phyloP scores from a whole-genome alignment of 306 rosid species.

The Ormosia semicastrata region DNA sequence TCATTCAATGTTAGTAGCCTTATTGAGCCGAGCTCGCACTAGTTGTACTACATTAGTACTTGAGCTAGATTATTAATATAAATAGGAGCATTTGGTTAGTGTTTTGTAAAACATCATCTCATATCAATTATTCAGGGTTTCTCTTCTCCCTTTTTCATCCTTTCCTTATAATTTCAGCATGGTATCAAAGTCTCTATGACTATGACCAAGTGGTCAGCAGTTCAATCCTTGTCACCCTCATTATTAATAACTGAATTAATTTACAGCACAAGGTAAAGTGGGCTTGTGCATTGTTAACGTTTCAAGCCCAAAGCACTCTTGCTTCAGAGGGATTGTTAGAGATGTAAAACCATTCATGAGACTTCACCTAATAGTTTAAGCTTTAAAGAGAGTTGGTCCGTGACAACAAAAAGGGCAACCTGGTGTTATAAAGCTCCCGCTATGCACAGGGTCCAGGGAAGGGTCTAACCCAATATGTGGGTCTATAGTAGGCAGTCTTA shows the following conservation, averaged over 20 bases:
- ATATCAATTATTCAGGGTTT: not conserved
- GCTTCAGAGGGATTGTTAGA: not conserved
- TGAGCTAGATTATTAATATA: constrained; percentile 5
- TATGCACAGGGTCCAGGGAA: too few species aligned
- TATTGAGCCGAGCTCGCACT: not conserved
- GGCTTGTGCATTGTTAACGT: not conserved
- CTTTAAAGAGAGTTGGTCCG: not conserved
- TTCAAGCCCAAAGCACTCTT: not conserved
- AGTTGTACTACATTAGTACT: not conserved
- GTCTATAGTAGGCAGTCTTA: too few species aligned
- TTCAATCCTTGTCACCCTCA: not conserved
- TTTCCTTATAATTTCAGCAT: not conserved
- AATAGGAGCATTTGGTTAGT: not conserved
- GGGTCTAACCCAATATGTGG: too few species aligned
- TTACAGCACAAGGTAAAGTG: constrained; percentile 3
- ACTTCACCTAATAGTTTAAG: not conserved
- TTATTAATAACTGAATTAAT: not conserved
- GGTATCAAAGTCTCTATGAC: not conserved
- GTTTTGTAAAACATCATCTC: not conserved
- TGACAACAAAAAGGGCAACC: not conserved
- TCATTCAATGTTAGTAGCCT: not conserved
- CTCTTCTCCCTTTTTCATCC: not conserved
- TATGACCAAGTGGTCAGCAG: not conserved
- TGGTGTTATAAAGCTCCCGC: too few species aligned
- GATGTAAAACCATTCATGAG: not conserved